Evolutionary conservation across 192 early-diverging fungal species (phyloP), one percentile per base, ranked within the genome.

Genomic region (Haplosporangium gracile): DNA sequence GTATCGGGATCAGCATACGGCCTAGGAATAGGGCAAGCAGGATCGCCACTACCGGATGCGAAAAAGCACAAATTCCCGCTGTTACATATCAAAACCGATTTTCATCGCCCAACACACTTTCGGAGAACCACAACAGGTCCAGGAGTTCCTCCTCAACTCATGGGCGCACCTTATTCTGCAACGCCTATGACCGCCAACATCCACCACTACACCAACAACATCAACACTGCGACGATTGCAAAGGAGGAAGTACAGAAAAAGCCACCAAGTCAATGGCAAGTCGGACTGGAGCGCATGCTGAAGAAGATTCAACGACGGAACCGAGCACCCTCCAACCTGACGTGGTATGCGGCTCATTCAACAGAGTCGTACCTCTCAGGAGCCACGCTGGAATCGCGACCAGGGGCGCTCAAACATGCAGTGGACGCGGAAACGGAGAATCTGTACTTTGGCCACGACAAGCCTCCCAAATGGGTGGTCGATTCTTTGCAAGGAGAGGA

Each of bases 221-320:
- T 11, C 24, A 47, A 73, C 7, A 36, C 34, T 10, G 47, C 70
- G 60, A 60, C 55, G 16, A 18, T 38, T 16, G 32, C 8, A 45
- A 13, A 22, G 51, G 49, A 81, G 16, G 72, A 77, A 22, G 40
- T 36, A 1, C 65, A 45, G 32, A 70, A 63, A 65, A 86, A 76
- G 43, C 70, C 60, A 7, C 78, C 76, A 2, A 86, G 84, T 40
- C 70, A 77, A 32, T 77, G 79, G 79, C 84, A 86, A 51, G 39
- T 81, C 9, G 84, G 72, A 45, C 55, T 86, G 42, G 84, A 86
- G 75, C 84, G 84, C 24, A 68, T 81, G 32, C 42, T 86, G 13
- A 86, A 86, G 60, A 86, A 86, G 40, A 80, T 86, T 51, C 79
- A 86, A 39, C 45, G 75, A 15, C 78, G 84, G 60, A 86, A 86